Conservation (phyloP, 768 basidiomycete species). For the Kwoniella europaea region DNA sequence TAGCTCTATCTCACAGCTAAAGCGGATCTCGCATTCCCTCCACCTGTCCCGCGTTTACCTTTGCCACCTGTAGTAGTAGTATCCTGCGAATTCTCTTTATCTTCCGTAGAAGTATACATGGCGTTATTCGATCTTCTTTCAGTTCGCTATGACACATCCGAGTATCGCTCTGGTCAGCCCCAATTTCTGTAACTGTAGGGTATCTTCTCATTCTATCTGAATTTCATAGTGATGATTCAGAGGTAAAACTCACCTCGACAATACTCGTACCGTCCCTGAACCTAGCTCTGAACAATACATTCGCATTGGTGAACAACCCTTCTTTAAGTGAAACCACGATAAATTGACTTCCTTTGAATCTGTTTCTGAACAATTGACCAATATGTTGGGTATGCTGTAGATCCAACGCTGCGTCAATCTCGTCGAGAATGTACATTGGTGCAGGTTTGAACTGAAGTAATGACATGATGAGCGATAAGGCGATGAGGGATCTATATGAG, state of each 20-base stretch:
- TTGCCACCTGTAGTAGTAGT: constrained; percentile 14
- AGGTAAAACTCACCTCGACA: constrained; percentile 65
- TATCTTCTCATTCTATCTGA: too few species aligned
- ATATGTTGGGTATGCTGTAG: constrained; percentile 84
- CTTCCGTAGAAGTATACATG: constrained; percentile 24
- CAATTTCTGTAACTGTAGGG: neutral
- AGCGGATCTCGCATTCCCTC: constrained; percentile 7
- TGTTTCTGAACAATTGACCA: constrained; percentile 92
- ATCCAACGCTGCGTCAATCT: constrained; percentile 97
- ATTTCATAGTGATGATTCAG: neutral
- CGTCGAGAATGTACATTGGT: constrained; percentile 98
- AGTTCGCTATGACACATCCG: constrained; percentile 14
- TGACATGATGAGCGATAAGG: constrained; percentile 96
- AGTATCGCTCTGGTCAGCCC: neutral
- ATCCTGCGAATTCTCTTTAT: constrained; percentile 41
- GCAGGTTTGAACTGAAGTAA: constrained; percentile 99
- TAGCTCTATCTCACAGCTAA: constrained; percentile 17
- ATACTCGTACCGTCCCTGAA: constrained; percentile 93
- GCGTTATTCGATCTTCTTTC: constrained; percentile 31
- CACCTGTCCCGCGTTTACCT: constrained; percentile 21
- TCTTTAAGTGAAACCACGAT: constrained; percentile 97
- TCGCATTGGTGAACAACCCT: constrained; percentile 95
- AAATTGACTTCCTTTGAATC: constrained; percentile 97
- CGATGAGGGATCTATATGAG: constrained; percentile 81
- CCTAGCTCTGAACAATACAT: constrained; percentile 88